Conservation (phyloP, 2,329 filamentous ascomycete genomes). For the Clarireedia paspali region DNA sequence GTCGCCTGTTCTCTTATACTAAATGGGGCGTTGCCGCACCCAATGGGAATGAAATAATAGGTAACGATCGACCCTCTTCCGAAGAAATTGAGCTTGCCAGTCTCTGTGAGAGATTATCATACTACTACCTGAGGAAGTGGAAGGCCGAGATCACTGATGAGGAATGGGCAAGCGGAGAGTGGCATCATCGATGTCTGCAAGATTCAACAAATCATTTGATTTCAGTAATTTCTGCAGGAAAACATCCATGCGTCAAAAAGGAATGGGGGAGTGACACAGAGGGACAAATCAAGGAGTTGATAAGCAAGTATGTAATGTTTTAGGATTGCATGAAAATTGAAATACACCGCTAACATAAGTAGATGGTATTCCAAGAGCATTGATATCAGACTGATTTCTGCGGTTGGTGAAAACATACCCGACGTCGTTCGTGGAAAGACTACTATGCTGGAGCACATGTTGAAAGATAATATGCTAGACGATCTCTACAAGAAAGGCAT, state of each 20-base stretch:
- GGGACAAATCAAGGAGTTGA: neutral
- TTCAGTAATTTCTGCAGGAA: neutral
- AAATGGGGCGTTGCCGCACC: neutral
- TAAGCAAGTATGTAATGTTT: neutral
- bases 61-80: neutral
- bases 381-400: slow-evolving; percentile 13
- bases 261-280: neutral
- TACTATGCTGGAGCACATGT: slow-evolving; percentile 18
- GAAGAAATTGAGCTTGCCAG: neutral
- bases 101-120: neutral
- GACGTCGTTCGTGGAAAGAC: slow-evolving; percentile 14
- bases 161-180: neutral
- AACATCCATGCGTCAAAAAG: neutral
- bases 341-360: neutral
- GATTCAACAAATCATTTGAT: neutral
- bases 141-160: neutral
- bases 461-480: slow-evolving; percentile 14
- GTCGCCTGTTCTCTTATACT: neutral
- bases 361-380: slow-evolving; percentile 1
- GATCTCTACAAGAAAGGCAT: slow-evolving; percentile 15
- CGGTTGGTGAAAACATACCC: slow-evolving; percentile 17
- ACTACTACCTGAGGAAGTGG: neutral
- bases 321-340: neutral
- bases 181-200: neutral
- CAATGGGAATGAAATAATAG: neutral